A percentile compares a stretch with the other conserved stretches of the same genome.
Evolutionary conservation across 257 asterid genomes (phyloP).

Genomic region (Eucommia ulmoides): DNA sequence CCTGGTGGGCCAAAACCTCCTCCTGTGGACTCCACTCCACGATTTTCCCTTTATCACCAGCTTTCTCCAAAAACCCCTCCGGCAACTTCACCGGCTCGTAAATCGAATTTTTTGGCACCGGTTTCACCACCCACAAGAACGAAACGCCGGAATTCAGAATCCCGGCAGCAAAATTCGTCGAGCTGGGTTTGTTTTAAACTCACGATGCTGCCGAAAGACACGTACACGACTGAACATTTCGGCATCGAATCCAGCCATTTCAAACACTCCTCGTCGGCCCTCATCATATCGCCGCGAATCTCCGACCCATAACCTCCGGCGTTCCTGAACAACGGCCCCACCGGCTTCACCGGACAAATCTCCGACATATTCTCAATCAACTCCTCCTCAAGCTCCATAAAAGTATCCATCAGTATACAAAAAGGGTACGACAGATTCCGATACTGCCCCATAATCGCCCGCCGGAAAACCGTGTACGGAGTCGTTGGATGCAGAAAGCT

Average conservation of each 20-base stretch:
- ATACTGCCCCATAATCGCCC: background rate
- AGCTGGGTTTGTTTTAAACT: background rate
- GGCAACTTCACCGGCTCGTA: background rate
- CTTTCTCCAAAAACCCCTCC: background rate
- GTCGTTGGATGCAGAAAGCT: conserved; percentile 6
- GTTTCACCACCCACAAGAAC: background rate
- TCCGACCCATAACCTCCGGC: background rate
- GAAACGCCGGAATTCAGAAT: background rate
- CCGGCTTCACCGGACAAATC: background rate
- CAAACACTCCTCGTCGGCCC: background rate
- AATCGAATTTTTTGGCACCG: background rate
- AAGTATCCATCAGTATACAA: background rate
- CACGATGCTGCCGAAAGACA: conserved; percentile 3
- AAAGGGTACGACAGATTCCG: background rate
- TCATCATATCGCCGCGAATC: background rate
- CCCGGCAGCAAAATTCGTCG: background rate
- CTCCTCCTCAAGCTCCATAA: background rate
- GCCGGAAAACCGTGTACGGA: background rate
- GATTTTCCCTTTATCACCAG: background rate
- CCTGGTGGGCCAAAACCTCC: background rate
- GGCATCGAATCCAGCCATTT: background rate
- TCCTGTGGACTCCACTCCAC: background rate
- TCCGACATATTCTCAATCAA: background rate
- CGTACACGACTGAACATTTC: background rate
- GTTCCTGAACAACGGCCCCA: background rate